These are phyloP conservation scores for Ammopiptanthus mongolicus DNA, from an alignment of 306 rosid genomes.

Conservation along the genomic window DNA sequence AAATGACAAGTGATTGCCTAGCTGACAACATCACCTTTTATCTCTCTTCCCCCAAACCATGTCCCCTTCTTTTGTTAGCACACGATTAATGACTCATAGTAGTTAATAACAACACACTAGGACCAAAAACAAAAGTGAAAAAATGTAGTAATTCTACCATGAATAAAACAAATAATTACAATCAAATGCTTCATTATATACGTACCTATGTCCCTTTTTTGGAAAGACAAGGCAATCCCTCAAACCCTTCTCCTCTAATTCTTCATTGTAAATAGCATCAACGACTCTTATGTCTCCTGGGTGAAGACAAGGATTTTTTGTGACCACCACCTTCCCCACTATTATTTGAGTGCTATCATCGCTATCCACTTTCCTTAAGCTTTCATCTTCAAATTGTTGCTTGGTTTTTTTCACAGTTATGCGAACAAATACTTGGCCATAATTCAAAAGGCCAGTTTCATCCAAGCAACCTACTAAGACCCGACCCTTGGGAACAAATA, in stretches of 20 bases:
- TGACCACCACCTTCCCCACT: constrained; percentile 77
- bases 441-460: constrained; percentile 71
- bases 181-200: neutral
- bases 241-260: constrained; percentile 64
- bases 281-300: constrained; percentile 93
- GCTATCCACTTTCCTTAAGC: constrained; percentile 51
- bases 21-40: neutral
- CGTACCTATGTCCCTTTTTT: constrained; percentile 74
- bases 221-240: constrained; percentile 89
- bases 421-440: constrained; percentile 78
- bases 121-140: neutral
- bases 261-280: constrained; percentile 63
- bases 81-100: neutral
- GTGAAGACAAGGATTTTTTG: constrained; percentile 94
- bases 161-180: neutral
- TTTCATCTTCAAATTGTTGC: constrained; percentile 50
- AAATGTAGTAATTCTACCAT: neutral
- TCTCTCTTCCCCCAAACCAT: neutral
- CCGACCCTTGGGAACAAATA: constrained; percentile 75
- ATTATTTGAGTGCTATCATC: constrained; percentile 56
- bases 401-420: constrained; percentile 52
- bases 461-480: constrained; percentile 87
- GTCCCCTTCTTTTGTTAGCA: neutral
- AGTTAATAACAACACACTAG: neutral
- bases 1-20: neutral